These are phyloP conservation scores for Wickerhamomyces hampshirensis DNA, from an alignment of 805 yeast genomes.

Conservation along the genomic window DNA sequence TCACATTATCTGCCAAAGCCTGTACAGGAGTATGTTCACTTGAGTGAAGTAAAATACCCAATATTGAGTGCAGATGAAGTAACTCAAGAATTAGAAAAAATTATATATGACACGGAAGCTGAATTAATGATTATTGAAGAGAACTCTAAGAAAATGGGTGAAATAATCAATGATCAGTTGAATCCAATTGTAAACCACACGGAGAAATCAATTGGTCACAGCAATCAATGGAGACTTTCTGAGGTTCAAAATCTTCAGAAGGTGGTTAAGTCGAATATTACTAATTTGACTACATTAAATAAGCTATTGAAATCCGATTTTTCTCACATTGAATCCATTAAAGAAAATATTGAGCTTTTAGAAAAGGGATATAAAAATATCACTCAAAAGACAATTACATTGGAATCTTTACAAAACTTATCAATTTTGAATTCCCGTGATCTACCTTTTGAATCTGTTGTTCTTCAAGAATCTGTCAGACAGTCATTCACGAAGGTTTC, in stretches of 20 bases:
- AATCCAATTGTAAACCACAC: conserved; percentile 24
- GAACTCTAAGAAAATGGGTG: conserved; percentile 25
- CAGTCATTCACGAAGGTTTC: conserved; percentile 5
- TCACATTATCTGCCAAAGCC: conserved; percentile 16
- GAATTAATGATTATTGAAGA: conserved; percentile 29
- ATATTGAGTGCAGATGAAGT: conserved; percentile 14
- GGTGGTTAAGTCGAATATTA: conserved; percentile 3
- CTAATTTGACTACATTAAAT: background rate
- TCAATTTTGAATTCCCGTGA: conserved; percentile 11
- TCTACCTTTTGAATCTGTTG: conserved; percentile 15
- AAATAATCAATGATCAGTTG: conserved; percentile 31
- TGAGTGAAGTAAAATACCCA: conserved; percentile 21
- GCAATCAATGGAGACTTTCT: conserved; percentile 35
- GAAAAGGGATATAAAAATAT: conserved; percentile 6
- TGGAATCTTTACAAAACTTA: conserved; percentile 9
- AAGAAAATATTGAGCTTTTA: background rate
- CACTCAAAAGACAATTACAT: conserved; percentile 5
- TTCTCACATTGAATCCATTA: conserved; percentile 1
- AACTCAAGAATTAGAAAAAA: conserved; percentile 14
- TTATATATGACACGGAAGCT: conserved; percentile 26
- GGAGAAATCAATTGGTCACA: conserved; percentile 21
- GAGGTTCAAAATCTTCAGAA: conserved; percentile 21
- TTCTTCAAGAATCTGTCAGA: conserved; percentile 18
- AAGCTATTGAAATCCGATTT: background rate
- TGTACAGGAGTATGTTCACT: conserved; percentile 14